Base-by-base conservation (phyloP, 106 monocot species). In the Dendrobium officinale region DNA sequence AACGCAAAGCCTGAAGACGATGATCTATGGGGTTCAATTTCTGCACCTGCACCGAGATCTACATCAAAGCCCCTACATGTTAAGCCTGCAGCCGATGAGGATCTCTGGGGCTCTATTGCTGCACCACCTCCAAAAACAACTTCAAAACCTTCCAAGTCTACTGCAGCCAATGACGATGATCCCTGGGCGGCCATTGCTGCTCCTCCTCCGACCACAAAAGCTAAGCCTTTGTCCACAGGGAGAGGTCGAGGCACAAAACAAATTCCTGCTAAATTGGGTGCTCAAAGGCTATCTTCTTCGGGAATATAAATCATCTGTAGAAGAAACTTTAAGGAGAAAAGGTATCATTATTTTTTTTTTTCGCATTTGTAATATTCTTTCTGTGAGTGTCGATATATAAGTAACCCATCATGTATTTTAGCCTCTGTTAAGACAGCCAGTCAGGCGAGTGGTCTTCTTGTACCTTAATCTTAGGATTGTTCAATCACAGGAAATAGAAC, bases 181-280 rank as follows among this genome's bases (percentile, higher is more conserved):
- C 95, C 91, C 9, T 96, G 96, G 96, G 92, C 92, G 27, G 88
- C 93, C 55, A 96, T 96, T 68, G 96, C 96, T 20, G 96, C 93
- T 24, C 90, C 92, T 73, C 85, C 94, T 26, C 96, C 96, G 19
- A 84, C 83, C 27, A 94, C 96, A 19, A 97, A 85, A 81, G 96
- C 88, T 48, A 97, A 89, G 81, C 96, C 96, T 6, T 89, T 97
- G 79, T 86, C 96, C n/a, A 54, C 85, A 18, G 92, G 94, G 1
- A 84, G 96, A 81, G 96, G 96, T 0, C 87, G 88, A 76, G 92
- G 86, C 64, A 37, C 84, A 37, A 92, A 90, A 80, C 77, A 89
- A 15, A 77, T 90, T 0, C 75, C 86, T 16, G 67, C 87, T 15
- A 94, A 88, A 56, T 80, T 97, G 80, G 96, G 96, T 18, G 94